Base-by-base conservation (phyloP, 83 land plant genomes). In the Diphasiastrum complanatum region DNA sequence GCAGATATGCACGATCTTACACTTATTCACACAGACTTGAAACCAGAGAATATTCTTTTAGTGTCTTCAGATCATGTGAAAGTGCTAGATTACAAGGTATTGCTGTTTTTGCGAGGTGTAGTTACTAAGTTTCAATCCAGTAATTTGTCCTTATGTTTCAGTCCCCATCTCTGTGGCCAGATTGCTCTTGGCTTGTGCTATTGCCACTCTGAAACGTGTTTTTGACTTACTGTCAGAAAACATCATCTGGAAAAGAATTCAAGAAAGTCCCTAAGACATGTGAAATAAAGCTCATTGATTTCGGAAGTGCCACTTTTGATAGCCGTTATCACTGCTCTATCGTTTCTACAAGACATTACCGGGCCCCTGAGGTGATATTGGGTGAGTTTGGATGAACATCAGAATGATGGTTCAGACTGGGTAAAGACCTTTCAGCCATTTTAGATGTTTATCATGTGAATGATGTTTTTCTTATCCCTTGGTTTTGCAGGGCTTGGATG, bases 291-390 rank as follows among this genome's bases (percentile, higher is more conserved):
- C 68, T 89, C 24, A 89, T 89, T 53, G 96, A 89, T 60, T 89
- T 89, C 76, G 96, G 96, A n/a, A 89, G 96, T 71, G 78, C 96
- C 5, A 74, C 80, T 16, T 83, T 43, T 79, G 88, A 89, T 26
- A 60, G 63, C 43, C 65, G 71, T 51, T 66, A 72, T 47, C 87
- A 83, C 60, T 77, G 72, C 47, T 79, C 78, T 54, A 74, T 83
- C 23, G 78, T 89, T n/a, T 83, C 92, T 4, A 89, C 96, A n/a
- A 76, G 96, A 45, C 96, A 89, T 65, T 89, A 86, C 67, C 67
- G 96, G 10, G 96, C 96, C 30, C 96, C 96, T 60, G 96, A 89
- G 68, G 83, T 89, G 26, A 86, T 89, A 18, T 60, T 89, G 49
- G 96, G 96, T 89, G 61, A 53, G 70, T 33, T 27, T 33, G n/a